Percentiles rank a stretch among this genome's conserved stretches.
Evolutionary conservation across 2,329 filamentous ascomycete genomes (phyloP).

Genomic region (Epichloe festucae): DNA sequence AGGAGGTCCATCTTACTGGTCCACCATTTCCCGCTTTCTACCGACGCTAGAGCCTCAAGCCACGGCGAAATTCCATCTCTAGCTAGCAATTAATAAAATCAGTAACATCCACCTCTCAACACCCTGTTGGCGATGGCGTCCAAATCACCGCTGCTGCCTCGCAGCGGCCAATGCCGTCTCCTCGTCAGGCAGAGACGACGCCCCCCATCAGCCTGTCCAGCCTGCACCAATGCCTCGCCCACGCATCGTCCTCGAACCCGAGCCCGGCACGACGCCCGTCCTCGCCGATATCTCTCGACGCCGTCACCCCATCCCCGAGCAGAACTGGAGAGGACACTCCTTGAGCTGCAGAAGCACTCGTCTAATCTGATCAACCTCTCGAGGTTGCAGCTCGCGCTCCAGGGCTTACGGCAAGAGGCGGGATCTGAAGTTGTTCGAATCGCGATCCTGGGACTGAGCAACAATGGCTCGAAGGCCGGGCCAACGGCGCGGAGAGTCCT

Average conservation of each 20-base stretch:
- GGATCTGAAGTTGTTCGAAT: constrained; percentile 46
- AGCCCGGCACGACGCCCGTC: constrained; percentile 8
- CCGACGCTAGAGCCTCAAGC: not conserved
- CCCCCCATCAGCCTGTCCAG: constrained; percentile 16
- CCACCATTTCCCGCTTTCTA: not conserved
- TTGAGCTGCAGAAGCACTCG: constrained; percentile 47
- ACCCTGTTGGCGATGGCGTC: constrained; percentile 17
- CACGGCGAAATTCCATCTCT: not conserved
- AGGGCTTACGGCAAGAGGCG: constrained; percentile 43
- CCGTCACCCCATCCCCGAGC: constrained; percentile 23
- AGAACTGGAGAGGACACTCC: constrained; percentile 46
- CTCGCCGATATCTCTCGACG: constrained; percentile 18
- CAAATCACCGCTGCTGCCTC: constrained; percentile 16
- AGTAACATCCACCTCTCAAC: not conserved
- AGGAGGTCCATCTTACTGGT: not conserved
- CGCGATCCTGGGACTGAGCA: constrained; percentile 39
- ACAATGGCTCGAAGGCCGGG: constrained; percentile 23
- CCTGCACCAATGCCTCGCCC: constrained; percentile 17
- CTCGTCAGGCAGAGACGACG: constrained; percentile 10
- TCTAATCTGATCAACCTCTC: constrained; percentile 54
- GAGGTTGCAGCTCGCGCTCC: constrained; percentile 56
- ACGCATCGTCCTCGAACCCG: constrained; percentile 9
- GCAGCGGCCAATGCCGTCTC: constrained; percentile 15
- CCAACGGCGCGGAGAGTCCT: constrained; percentile 51
- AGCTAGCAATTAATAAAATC: not conserved